phyloP scores from a whole-genome alignment of 2,329 filamentous ascomycete species.

The Incumbomyces lentus region DNA sequence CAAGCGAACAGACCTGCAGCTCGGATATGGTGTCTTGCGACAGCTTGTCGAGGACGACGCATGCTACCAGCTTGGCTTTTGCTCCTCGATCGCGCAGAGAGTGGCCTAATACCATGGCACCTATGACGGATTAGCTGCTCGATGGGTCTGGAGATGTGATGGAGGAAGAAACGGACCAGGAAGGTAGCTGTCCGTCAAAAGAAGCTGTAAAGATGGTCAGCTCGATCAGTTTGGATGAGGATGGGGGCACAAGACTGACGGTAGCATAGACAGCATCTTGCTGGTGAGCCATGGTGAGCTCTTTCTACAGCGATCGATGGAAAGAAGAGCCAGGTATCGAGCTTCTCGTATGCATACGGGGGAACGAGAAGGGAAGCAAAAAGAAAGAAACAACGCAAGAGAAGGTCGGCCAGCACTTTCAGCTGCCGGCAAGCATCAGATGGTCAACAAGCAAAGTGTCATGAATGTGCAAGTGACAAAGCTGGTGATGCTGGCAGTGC shows the following conservation, averaged over 20 bases:
- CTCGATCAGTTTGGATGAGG: neutral
- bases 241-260: constrained; percentile 12
- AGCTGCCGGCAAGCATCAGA: neutral
- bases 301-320: constrained; percentile 5
- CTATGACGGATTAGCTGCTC: constrained; percentile 38
- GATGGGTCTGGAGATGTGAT: no score
- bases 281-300: constrained; percentile 20
- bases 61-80: constrained; percentile 70
- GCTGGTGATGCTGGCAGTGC: neutral
- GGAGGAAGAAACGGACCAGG: constrained; percentile 50
- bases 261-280: constrained; percentile 22
- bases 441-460: neutral
- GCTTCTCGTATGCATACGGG: neutral
- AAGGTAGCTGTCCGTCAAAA: constrained; percentile 84
- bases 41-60: constrained; percentile 73
- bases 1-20: constrained; percentile 52
- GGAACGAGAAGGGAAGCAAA: no score
- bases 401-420: neutral
- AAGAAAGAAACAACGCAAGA: no score
- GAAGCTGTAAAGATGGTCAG: constrained; percentile 49
- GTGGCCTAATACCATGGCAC: constrained; percentile 86
- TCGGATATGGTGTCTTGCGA: constrained; percentile 64
- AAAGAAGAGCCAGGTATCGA: neutral
- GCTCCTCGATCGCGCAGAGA: constrained; percentile 86
- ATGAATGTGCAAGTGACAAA: neutral